These are phyloP conservation scores for Leccinum subtestaceum DNA, from an alignment of 768 basidiomycete genomes.

Conservation along the genomic window DNA sequence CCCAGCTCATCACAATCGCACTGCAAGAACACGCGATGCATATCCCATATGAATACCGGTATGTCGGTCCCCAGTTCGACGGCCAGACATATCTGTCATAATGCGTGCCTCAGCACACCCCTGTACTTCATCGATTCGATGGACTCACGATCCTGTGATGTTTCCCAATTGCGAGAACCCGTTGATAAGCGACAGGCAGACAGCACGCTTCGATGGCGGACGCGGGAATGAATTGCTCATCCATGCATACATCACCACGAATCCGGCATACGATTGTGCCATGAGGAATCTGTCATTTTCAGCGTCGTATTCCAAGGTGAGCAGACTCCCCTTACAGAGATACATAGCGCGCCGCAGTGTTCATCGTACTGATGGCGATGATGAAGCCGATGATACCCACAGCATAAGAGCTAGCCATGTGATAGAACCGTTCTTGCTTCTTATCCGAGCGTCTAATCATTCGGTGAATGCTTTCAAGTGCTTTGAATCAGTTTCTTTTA, in stretches of 20 bases:
- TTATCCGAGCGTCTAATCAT: conserved; percentile 62
- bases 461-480: conserved; percentile 3
- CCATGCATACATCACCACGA: conserved; percentile 60
- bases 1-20: conserved; percentile 49
- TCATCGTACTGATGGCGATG: conserved; percentile 64
- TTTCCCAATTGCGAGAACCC: conserved; percentile 83
- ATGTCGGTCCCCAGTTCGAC: conserved; percentile 64
- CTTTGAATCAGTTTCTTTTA: not conserved
- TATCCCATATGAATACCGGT: conserved; percentile 70
- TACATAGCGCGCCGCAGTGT: conserved; percentile 60
- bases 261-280: conserved; percentile 70
- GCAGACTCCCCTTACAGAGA: conserved; percentile 45
- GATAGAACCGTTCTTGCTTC: conserved; percentile 67
- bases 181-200: conserved; percentile 79
- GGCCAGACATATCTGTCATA: conserved; percentile 62
- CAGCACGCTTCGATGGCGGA: conserved; percentile 81
- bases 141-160: conserved; percentile 72
- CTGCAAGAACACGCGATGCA: conserved; percentile 58
- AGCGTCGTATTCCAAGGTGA: conserved; percentile 5
- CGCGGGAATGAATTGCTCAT: conserved; percentile 62
- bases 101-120: not conserved
- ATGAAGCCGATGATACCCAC: conserved; percentile 67
- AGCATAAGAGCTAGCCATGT: conserved; percentile 52
- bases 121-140: not conserved
- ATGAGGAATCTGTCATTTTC: conserved; percentile 59